phyloP scores from a whole-genome alignment of 208 protist genomes.

The Crithidia sp. region DNA sequence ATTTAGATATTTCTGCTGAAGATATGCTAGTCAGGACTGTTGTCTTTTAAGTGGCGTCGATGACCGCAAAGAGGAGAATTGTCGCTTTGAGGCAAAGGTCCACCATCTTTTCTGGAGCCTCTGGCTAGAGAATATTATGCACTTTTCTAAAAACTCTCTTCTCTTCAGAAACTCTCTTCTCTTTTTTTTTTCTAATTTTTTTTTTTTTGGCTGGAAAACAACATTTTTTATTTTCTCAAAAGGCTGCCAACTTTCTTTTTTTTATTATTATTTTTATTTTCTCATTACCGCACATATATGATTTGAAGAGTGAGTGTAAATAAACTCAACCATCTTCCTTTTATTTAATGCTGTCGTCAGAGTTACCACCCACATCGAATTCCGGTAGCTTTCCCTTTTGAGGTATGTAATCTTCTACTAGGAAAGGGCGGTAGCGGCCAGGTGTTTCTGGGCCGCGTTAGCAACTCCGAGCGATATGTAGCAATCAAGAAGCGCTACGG shows the following conservation, averaged over 20 bases:
- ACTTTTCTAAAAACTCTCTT: too few relatives aligned
- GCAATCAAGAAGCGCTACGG: slow-evolving; percentile 76
- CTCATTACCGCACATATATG: too few relatives aligned
- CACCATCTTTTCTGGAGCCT: too few relatives aligned
- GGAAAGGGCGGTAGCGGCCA: slow-evolving; percentile 76
- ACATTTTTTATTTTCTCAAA: background rate
- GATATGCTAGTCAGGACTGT: too few relatives aligned
- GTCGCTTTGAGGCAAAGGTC: too few relatives aligned
- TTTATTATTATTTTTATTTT: slow-evolving; percentile 2
- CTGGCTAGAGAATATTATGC: too few relatives aligned
- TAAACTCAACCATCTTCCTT: background rate
- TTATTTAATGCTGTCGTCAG: slow-evolving; percentile 16
- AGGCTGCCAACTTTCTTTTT: background rate
- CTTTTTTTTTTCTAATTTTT: slow-evolving; percentile 9
- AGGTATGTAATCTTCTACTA: slow-evolving; percentile 67
- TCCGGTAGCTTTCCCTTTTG: slow-evolving; percentile 64
- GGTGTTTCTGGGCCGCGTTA: slow-evolving; percentile 68
- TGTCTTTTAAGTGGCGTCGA: too few relatives aligned
- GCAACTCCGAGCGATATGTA: slow-evolving; percentile 45
- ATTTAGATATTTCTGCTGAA: too few relatives aligned
- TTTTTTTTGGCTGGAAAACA: slow-evolving; percentile 3
- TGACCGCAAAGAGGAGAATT: too few relatives aligned
- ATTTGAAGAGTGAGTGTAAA: slow-evolving; percentile 8
- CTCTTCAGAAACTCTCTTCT: too few relatives aligned
- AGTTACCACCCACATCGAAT: slow-evolving; percentile 1